Evolutionary conservation across 2,329 filamentous ascomycete genomes (phyloP).

Genomic region (Cordyceps javanica): DNA sequence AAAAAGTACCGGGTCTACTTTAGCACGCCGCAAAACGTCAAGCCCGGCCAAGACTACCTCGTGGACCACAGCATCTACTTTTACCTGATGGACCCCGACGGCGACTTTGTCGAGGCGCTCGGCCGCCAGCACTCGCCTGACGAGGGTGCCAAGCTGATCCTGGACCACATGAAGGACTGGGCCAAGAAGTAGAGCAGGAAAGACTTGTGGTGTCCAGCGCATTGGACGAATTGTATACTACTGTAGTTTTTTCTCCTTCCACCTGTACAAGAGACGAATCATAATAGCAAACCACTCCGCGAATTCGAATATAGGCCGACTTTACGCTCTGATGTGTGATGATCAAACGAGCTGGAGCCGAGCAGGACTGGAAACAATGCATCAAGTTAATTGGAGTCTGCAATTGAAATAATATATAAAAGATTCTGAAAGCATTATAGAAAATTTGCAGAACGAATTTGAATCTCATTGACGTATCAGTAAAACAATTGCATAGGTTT

Average conservation of each 20-base stretch:
- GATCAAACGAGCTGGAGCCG: background rate
- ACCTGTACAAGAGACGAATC: background rate
- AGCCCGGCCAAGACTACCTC: slow-evolving; percentile 91
- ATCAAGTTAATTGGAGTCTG: too few relatives aligned
- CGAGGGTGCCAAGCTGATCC: slow-evolving; percentile 74
- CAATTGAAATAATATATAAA: background rate
- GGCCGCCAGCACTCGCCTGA: slow-evolving; percentile 91
- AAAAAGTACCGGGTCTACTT: slow-evolving; percentile 98
- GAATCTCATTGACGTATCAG: too few relatives aligned
- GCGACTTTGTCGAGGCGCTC: slow-evolving; percentile 95
- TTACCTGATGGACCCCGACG: slow-evolving; percentile 97
- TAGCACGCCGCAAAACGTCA: slow-evolving; percentile 80
- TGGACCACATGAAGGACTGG: slow-evolving; percentile 72
- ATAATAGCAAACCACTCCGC: slow-evolving; percentile 9
- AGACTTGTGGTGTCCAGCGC: background rate
- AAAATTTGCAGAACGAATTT: too few relatives aligned
- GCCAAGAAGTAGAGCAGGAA: slow-evolving; percentile 21
- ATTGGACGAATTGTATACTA: slow-evolving; percentile 10
- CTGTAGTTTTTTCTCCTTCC: background rate
- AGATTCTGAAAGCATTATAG: background rate
- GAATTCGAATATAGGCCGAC: background rate
- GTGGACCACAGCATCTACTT: slow-evolving; percentile 99
- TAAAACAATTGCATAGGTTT: background rate
- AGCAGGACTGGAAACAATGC: background rate
- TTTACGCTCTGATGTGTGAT: background rate